A percentile compares a stretch with the other conserved stretches of the same genome.
Evolutionary conservation across 805 yeast genomes (phyloP).

Genomic region (Isabelozyma gotoi): DNA sequence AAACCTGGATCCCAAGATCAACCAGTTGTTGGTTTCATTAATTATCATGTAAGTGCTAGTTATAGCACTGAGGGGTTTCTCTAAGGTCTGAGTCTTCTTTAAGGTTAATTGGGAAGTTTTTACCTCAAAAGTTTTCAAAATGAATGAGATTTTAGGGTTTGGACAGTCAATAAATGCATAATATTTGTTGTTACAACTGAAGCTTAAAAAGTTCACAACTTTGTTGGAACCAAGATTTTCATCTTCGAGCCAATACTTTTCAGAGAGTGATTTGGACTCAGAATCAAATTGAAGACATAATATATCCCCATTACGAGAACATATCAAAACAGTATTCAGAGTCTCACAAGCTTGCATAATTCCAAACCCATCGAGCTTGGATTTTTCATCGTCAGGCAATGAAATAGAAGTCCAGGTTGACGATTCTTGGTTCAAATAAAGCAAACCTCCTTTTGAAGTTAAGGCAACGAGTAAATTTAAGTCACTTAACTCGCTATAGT

Average conservation of each 20-base stretch:
- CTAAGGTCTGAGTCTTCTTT: conserved; percentile 23
- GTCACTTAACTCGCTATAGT: conserved; percentile 47
- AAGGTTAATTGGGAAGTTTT: conserved; percentile 18
- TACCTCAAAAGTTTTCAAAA: conserved; percentile 36
- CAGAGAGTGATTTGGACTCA: conserved; percentile 14
- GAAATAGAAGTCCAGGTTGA: conserved; percentile 21
- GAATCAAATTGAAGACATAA: conserved; percentile 30
- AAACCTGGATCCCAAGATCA: conserved; percentile 70
- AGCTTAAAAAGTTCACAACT: conserved; percentile 49
- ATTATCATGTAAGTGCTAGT: conserved; percentile 57
- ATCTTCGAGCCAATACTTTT: conserved; percentile 23
- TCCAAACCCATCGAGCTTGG: conserved; percentile 37
- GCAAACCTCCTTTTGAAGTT: conserved; percentile 60
- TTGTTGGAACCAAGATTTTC: conserved; percentile 34
- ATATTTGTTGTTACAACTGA: conserved; percentile 16
- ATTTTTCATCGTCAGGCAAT: conserved; percentile 11
- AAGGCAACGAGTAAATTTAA: conserved; percentile 47
- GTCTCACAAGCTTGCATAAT: conserved; percentile 41
- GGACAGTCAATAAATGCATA: conserved; percentile 64
- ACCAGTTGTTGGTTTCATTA: conserved; percentile 34
- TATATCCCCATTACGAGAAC: conserved; percentile 40
- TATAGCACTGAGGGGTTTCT: conserved; percentile 45
- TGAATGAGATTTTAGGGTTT: conserved; percentile 56
- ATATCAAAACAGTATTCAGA: conserved; percentile 25
- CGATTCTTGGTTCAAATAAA: conserved; percentile 24